A percentile compares a stretch with the other conserved stretches of the same genome.
phyloP scores from a whole-genome alignment of 2,329 filamentous ascomycete genomes.

The Neofusicoccum sp. region DNA sequence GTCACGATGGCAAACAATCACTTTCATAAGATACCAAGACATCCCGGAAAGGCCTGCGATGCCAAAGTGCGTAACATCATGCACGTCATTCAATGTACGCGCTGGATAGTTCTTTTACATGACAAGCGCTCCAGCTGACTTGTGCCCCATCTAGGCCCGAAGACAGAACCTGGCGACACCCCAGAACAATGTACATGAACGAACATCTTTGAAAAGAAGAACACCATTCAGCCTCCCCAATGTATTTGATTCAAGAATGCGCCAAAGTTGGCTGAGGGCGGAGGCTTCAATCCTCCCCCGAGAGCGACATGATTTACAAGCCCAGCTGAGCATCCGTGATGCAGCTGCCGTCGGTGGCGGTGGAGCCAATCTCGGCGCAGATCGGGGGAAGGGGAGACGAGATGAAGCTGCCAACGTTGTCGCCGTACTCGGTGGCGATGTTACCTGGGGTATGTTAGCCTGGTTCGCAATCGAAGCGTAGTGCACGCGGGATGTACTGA shows the following conservation, averaged over 20 bases:
- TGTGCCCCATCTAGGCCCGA: not conserved
- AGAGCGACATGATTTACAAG: not conserved
- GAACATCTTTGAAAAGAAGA: not conserved
- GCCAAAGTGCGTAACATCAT: constrained; percentile 1
- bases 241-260: not conserved
- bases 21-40: not conserved
- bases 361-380: constrained; percentile 11
- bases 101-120: not conserved
- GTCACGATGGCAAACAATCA: not conserved
- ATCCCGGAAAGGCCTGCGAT: not conserved
- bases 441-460: constrained; percentile 51
- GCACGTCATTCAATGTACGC: constrained; percentile 3
- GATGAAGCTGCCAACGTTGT: constrained; percentile 44
- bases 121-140: not conserved
- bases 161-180: not conserved
- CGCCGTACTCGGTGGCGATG: constrained; percentile 51
- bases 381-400: constrained; percentile 1
- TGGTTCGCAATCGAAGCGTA: not conserved
- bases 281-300: not conserved
- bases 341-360: constrained; percentile 9
- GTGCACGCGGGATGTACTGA: constrained; percentile 38
- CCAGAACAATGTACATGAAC: constrained; percentile 9
- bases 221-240: not conserved
- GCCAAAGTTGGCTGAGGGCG: not conserved
- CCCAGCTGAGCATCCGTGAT: constrained; percentile 13